phyloP scores from a whole-genome alignment of 2,329 filamentous ascomycete species.

The Fusarium guadeloupense region DNA sequence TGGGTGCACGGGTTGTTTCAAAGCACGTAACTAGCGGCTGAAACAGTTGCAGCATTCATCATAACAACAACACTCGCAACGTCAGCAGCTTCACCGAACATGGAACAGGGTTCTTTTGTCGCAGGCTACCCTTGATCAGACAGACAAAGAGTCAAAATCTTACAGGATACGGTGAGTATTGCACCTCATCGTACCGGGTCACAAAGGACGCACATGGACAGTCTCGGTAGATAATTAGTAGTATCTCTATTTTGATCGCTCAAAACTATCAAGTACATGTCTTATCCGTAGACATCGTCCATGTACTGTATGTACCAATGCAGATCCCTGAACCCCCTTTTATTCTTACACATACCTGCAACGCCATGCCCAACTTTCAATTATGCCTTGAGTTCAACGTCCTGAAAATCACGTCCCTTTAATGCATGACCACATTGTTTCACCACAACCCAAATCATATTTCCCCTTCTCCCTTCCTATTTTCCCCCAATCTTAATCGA shows the following conservation, averaged over 20 bases:
- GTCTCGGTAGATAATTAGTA: no score
- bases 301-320: neutral
- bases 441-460: conserved; percentile 10
- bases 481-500: neutral
- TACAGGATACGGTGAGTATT: no score
- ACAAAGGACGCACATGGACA: no score
- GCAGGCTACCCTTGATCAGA: conserved; percentile 30
- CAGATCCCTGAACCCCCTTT: conserved; percentile 9
- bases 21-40: conserved; percentile 35
- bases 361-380: conserved; percentile 34
- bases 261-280: neutral
- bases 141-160: conserved; percentile 8
- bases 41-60: conserved; percentile 31
- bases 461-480: neutral
- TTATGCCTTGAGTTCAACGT: conserved; percentile 14
- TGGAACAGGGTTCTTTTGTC: conserved; percentile 21
- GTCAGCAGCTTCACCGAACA: conserved; percentile 2
- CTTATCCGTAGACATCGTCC: no score
- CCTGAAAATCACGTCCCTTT: conserved; percentile 1
- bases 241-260: conserved; percentile 26
- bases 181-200: conserved; percentile 4
- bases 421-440: conserved; percentile 17
- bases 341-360: conserved; percentile 24
- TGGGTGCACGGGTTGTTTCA: conserved; percentile 41
- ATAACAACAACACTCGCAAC: conserved; percentile 11